Conservation (phyloP, 164 flowering plant species). For the Tetrastigma voinierianum region DNA sequence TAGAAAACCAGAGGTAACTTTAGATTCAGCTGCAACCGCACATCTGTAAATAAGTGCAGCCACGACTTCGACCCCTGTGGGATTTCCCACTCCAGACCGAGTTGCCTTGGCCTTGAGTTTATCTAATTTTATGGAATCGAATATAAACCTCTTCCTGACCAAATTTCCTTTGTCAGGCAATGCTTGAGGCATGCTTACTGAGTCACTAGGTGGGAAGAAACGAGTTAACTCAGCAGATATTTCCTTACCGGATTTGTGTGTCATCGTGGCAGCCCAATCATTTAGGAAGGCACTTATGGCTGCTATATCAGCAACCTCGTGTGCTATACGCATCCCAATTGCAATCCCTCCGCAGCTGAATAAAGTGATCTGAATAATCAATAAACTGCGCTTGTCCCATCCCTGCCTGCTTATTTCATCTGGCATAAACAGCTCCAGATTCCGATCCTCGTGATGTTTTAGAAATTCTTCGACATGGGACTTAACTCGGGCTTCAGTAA, state of each 20-base stretch:
- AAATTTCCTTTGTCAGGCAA: too few relatives aligned
- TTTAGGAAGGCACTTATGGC: not conserved
- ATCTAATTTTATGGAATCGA: not conserved
- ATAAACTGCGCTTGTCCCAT: not conserved
- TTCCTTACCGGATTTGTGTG: not conserved
- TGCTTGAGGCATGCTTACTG: too few relatives aligned
- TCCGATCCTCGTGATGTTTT: too few relatives aligned
- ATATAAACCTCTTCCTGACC: not conserved
- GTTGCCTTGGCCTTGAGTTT: not conserved
- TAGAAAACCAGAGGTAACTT: not conserved
- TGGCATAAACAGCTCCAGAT: too few relatives aligned
- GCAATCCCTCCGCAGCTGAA: slow-evolving; percentile 9
- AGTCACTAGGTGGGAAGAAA: not conserved
- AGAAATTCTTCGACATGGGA: too few relatives aligned
- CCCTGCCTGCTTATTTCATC: not conserved
- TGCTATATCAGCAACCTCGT: slow-evolving; percentile 1
- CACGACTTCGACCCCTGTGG: slow-evolving; percentile 22
- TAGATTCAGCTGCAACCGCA: not conserved
- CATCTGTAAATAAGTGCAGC: slow-evolving; percentile 24
- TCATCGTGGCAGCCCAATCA: not conserved
- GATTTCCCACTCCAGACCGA: not conserved
- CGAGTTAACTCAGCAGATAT: not conserved
- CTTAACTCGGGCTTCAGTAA: slow-evolving; percentile 6
- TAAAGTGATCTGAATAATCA: not conserved
- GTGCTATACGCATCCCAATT: not conserved